Percentiles rank a stretch among this genome's conserved stretches.
Evolutionary conservation across 164 flowering plant species (phyloP).

Genomic region (Tetracentron sinense): DNA sequence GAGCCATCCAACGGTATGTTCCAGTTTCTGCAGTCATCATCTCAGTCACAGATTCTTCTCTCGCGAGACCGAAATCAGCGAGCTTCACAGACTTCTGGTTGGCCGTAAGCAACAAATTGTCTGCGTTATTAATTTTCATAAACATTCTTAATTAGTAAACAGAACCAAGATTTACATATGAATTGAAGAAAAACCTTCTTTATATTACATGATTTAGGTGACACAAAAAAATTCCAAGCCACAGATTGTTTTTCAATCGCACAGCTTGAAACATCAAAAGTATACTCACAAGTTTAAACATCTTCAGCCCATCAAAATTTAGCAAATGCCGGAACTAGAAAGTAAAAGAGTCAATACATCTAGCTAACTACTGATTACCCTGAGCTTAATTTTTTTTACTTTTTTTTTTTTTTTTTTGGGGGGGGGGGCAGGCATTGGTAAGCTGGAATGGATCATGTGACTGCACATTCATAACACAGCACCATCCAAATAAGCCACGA

Average conservation of each 20-base stretch:
- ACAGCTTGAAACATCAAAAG: neutral
- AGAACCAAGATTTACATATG: no score
- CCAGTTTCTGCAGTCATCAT: constrained; percentile 99
- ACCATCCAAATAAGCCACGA: neutral
- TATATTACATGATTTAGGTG: neutral
- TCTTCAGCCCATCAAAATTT: neutral
- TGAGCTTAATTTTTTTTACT: neutral
- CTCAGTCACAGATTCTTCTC: constrained; percentile 92
- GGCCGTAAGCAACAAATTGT: constrained; percentile 85
- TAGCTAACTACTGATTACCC: neutral
- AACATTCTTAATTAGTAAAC: neutral
- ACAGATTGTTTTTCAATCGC: neutral
- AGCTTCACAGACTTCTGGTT: constrained; percentile 83
- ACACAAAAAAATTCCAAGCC: neutral
- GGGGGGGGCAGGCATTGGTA: no score
- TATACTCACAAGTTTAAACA: neutral
- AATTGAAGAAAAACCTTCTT: no score
- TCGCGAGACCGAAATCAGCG: constrained; percentile 97
- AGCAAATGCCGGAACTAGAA: neutral
- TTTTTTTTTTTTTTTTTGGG: no score
- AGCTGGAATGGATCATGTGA: neutral
- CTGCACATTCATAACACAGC: neutral
- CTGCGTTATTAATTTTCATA: constrained; percentile 38
- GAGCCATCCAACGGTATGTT: constrained; percentile 99
- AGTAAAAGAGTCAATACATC: neutral